Evolutionary conservation across 768 basidiomycete species (phyloP).

Genomic region (Pleurotus tuber-regium): DNA sequence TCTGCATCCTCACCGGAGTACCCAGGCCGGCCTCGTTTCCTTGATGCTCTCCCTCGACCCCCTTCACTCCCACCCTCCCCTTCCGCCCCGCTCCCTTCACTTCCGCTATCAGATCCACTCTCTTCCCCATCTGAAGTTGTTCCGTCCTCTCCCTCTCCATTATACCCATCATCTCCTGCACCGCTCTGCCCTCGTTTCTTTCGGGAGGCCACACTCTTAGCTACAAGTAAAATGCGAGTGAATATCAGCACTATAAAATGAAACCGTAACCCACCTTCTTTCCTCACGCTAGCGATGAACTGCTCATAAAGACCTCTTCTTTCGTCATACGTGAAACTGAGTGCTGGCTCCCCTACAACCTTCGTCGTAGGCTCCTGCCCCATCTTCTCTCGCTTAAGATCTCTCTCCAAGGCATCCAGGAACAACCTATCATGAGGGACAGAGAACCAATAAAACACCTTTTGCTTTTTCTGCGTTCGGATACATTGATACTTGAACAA

Average conservation of each 20-base stretch:
- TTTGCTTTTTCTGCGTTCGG: slow-evolving; percentile 97
- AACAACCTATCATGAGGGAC: slow-evolving; percentile 97
- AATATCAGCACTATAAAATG: slow-evolving; percentile 12
- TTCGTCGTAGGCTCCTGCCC: slow-evolving; percentile 82
- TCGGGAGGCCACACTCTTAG: neutral
- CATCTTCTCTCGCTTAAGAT: slow-evolving; percentile 94
- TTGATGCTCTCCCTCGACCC: neutral
- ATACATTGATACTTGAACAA: slow-evolving; percentile 97
- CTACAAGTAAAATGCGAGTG: neutral
- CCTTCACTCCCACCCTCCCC: slow-evolving; percentile 11
- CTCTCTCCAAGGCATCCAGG: slow-evolving; percentile 93
- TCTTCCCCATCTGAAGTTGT: slow-evolving; percentile 30
- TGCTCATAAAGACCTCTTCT: slow-evolving; percentile 87
- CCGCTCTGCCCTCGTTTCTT: slow-evolving; percentile 12
- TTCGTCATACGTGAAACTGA: slow-evolving; percentile 86
- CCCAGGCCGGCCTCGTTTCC: neutral
- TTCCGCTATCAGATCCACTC: slow-evolving; percentile 20
- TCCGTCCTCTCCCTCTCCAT: slow-evolving; percentile 40
- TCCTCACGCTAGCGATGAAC: slow-evolving; percentile 45
- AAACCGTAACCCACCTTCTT: slow-evolving; percentile 1
- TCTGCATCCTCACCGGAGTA: slow-evolving; percentile 9
- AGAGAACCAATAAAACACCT: slow-evolving; percentile 99
- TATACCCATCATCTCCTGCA: slow-evolving; percentile 37
- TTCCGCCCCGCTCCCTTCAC: slow-evolving; percentile 22
- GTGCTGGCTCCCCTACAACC: slow-evolving; percentile 74